These are phyloP conservation scores for Penicillium egyptiacum DNA, from an alignment of 495 filamentous ascomycete genomes.

Conservation along the genomic window DNA sequence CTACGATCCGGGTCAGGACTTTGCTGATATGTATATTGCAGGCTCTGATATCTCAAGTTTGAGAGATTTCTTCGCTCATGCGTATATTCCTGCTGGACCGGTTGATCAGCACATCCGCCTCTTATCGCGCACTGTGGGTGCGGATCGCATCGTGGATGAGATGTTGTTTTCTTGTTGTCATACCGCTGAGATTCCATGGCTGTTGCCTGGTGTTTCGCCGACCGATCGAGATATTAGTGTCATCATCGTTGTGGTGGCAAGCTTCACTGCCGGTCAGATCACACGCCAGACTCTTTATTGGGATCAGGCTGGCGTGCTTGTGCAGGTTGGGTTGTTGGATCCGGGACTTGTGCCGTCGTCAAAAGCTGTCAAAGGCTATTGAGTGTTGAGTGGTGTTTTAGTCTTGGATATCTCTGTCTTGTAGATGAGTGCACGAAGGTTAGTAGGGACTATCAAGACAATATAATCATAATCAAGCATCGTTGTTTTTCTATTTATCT, in stretches of 20 bases:
- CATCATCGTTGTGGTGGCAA: conserved; percentile 68
- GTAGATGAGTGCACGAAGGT: neutral
- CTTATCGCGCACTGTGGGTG: conserved; percentile 65
- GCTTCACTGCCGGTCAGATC: conserved; percentile 69
- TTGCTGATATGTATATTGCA: conserved; percentile 4
- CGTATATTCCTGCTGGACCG: conserved; percentile 71
- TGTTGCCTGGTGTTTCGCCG: conserved; percentile 70
- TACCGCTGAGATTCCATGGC: conserved; percentile 70
- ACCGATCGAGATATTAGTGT: conserved; percentile 66
- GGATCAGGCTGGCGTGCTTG: conserved; percentile 79
- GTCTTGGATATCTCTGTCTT: neutral
- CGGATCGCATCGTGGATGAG: conserved; percentile 60
- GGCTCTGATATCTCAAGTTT: conserved; percentile 38
- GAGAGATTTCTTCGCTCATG: conserved; percentile 63
- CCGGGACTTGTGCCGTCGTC: conserved; percentile 45
- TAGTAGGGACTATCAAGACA: neutral
- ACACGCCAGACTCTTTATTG: conserved; percentile 79
- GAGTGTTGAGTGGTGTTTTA: neutral
- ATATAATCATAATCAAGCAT: neutral
- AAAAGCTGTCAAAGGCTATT: neutral
- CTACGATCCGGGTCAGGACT: neutral
- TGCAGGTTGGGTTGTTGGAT: conserved; percentile 74
- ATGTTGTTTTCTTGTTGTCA: conserved; percentile 64
- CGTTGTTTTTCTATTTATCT: neutral
- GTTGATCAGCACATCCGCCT: conserved; percentile 63